A percentile compares a stretch with the other conserved stretches of the same genome.
Conservation (phyloP, 2,329 filamentous ascomycete genomes). For the Hansfordia pulvinata region DNA sequence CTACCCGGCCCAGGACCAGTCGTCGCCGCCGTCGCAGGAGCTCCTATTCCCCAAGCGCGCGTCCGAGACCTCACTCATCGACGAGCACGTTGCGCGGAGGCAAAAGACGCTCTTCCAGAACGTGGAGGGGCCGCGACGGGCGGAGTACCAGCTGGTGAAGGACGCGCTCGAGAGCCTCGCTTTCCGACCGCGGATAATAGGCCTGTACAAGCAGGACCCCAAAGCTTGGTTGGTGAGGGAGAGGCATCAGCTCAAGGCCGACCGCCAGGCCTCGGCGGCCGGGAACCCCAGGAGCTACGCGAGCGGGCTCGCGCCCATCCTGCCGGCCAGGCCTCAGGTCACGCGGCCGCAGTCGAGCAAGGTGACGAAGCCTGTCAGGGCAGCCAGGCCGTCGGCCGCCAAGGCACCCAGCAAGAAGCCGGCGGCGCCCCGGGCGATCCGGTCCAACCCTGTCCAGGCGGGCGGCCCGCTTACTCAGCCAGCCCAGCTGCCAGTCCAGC, state of each 20-base stretch:
- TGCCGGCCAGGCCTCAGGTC: slow-evolving; percentile 25
- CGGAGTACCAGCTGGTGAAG: slow-evolving; percentile 40
- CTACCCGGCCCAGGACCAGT: slow-evolving; percentile 33
- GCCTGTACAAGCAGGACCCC: slow-evolving; percentile 27
- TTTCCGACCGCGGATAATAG: slow-evolving; percentile 38
- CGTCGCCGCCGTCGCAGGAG: slow-evolving; percentile 26
- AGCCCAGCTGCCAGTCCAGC: too few relatives aligned
- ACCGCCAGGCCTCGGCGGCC: slow-evolving; percentile 29
- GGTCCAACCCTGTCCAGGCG: slow-evolving; percentile 14
- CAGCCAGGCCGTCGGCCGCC: slow-evolving; percentile 8
- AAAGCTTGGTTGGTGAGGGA: slow-evolving; percentile 35
- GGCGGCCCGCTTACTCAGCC: too few relatives aligned
- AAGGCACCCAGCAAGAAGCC: slow-evolving; percentile 19
- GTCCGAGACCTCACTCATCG: slow-evolving; percentile 30
- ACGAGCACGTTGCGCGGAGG: slow-evolving; percentile 33
- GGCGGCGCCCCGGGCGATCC: slow-evolving; percentile 20
- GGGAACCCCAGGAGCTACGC: slow-evolving; percentile 21
- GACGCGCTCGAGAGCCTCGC: too few relatives aligned
- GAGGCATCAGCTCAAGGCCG: slow-evolving; percentile 31
- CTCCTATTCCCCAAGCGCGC: slow-evolving; percentile 35
- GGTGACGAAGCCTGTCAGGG: slow-evolving; percentile 10
- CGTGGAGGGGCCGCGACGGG: slow-evolving; percentile 30
- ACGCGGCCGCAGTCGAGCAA: slow-evolving; percentile 15
- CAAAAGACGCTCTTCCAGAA: slow-evolving; percentile 25
- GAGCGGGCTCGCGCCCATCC: slow-evolving; percentile 21